Base-by-base conservation (phyloP, 164 flowering plant species). In the Malania oleifera region DNA sequence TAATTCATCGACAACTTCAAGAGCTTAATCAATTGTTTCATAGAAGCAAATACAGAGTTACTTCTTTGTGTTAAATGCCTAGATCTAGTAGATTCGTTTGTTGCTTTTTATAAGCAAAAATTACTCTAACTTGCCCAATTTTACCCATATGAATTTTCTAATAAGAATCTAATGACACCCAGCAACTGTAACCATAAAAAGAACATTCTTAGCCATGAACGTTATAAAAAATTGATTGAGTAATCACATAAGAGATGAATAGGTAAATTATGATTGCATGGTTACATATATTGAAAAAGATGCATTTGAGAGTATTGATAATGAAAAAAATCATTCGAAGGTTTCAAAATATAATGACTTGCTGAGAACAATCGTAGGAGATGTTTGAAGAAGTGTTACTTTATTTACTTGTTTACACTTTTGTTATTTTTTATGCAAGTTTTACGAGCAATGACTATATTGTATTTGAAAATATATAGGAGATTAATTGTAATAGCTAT, bases 51-150 rank as follows among this genome's bases (percentile, higher is more conserved):
- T n/a, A n/a, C n/a, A n/a, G n/a, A n/a, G n/a, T n/a, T n/a, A n/a
- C n/a, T n/a, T n/a, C n/a, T n/a, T n/a, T 67, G 61, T 38, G 15
- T 65, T 23, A 39, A 67, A 1, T 73, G 70, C 28, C 43, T 65
- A 8, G 24, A 22, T 41, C 64, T 64, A 5, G 40, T 6, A 19
- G 38, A 64, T 40, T 56, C 49, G 39, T 65, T 66, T 51, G 17
- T 15, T 46, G 35, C 57, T 28, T 72, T 57, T 59, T 59, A 68
- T 2, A 59, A 62, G 39, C 12, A 40, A 9, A 68, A 44, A 23
- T 58, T 69, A 26, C 13, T 63, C 7, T 12, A 22, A 4, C 43
- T 71, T 26, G 59, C 61, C 27, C 6, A 59, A 25, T 62, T 62
- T 51, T 67, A 72, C 61, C 62, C 60, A 17, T 11, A 3, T 3